A percentile compares a stretch with the other conserved stretches of the same genome.
phyloP scores from a whole-genome alignment of 2,329 filamentous ascomycete genomes.

The Thermomyces lanuginosus region DNA sequence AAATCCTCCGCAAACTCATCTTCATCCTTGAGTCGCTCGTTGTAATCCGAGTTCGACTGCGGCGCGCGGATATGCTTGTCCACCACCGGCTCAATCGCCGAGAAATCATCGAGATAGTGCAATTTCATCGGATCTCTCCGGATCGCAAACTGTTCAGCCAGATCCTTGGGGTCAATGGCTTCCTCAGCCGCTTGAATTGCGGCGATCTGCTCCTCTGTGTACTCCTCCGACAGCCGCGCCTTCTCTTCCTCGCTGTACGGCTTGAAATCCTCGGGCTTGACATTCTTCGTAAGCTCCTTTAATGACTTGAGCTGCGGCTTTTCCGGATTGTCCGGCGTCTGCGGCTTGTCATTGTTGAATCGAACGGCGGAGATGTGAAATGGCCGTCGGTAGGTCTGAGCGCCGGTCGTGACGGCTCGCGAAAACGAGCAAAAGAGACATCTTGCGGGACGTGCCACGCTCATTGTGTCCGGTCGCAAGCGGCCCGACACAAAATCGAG shows the following conservation, averaged over 20 bases:
- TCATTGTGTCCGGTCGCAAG: constrained; percentile 33
- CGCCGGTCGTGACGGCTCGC: constrained; percentile 21
- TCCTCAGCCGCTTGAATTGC: constrained; percentile 69
- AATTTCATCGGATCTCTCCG: constrained; percentile 57
- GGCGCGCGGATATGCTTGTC: constrained; percentile 48
- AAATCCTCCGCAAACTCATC: constrained; percentile 48
- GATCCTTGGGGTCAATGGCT: constrained; percentile 56
- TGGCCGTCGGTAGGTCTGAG: constrained; percentile 31
- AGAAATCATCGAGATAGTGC: constrained; percentile 69
- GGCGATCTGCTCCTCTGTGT: constrained; percentile 64
- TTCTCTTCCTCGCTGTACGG: constrained; percentile 53
- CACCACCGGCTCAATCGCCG: constrained; percentile 56
- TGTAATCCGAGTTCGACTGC: constrained; percentile 37
- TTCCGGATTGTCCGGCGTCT: constrained; percentile 14
- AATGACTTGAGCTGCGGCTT: constrained; percentile 16
- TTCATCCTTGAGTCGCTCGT: constrained; percentile 43
- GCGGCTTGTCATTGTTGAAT: constrained; percentile 25
- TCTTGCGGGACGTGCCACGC: constrained; percentile 31
- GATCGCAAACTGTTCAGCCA: constrained; percentile 55
- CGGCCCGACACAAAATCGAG: constrained; percentile 10
- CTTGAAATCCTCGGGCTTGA: constrained; percentile 24
- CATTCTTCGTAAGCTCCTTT: constrained; percentile 9
- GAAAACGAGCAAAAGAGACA: constrained; percentile 36
- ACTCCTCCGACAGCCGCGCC: constrained; percentile 45
- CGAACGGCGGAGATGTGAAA: constrained; percentile 31